Conservation (phyloP, 192 early-diverging fungal genomes). For the Coemansia sp. region DNA sequence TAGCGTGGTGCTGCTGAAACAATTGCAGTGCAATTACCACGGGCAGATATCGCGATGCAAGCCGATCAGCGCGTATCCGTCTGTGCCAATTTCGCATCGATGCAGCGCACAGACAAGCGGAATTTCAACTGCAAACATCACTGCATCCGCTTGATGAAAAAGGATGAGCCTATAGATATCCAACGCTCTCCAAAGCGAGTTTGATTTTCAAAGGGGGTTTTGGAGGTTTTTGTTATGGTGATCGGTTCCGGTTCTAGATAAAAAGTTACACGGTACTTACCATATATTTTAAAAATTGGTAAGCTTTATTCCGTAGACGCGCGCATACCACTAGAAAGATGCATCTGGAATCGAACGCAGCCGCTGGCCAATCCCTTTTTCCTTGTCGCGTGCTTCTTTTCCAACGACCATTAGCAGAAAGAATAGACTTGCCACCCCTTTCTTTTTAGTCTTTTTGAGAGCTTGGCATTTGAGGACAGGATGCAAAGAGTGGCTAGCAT, state of each 20-base stretch:
- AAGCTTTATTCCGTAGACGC: too few relatives aligned
- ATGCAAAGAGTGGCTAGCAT: background rate
- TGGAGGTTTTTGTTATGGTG: too few relatives aligned
- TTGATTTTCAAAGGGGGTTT: too few relatives aligned
- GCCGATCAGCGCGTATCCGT: background rate
- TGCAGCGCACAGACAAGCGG: background rate
- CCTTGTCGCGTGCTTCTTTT: too few relatives aligned
- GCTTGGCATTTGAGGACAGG: background rate
- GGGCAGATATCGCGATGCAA: background rate
- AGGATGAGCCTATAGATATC: background rate
- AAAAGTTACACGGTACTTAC: too few relatives aligned
- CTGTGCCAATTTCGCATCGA: background rate
- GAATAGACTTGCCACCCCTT: background rate
- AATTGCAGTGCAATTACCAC: background rate
- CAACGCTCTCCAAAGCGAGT: background rate
- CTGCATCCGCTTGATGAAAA: background rate
- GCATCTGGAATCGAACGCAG: too few relatives aligned
- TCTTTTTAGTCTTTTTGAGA: conserved; percentile 5
- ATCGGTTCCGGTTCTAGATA: too few relatives aligned
- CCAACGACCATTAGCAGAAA: too few relatives aligned
- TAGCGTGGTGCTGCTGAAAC: background rate
- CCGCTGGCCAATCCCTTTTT: too few relatives aligned
- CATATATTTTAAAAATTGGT: too few relatives aligned
- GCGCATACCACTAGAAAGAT: too few relatives aligned
- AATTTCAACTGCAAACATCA: background rate